A percentile compares a stretch with the other conserved stretches of the same genome.
phyloP scores from a whole-genome alignment of 2,329 filamentous ascomycete genomes.

The Apiospora aurea region DNA sequence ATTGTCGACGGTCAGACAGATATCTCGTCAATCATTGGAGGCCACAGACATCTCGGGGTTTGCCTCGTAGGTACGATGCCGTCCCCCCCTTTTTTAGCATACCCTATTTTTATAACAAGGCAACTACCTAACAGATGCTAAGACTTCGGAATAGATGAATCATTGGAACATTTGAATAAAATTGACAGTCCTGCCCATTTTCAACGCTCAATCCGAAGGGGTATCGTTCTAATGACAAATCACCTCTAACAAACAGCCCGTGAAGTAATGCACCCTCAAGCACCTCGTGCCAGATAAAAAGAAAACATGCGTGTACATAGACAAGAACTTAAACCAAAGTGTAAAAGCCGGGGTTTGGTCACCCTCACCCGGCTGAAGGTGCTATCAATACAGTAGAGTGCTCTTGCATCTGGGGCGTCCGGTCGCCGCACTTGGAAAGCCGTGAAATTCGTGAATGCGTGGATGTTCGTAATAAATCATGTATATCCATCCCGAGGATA shows the following conservation, averaged over 20 bases:
- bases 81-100: neutral
- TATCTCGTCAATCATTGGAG: neutral
- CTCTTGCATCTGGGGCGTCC: neutral
- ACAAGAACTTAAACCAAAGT: neutral
- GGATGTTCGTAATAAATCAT: neutral
- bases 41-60: neutral
- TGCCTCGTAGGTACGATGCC: neutral
- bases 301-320: neutral
- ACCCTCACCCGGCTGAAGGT: neutral
- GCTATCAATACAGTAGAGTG: neutral
- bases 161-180: neutral
- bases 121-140: neutral
- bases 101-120: neutral
- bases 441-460: neutral
- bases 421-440: neutral
- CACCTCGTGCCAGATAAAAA: neutral
- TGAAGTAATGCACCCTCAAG: neutral
- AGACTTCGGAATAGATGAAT: neutral
- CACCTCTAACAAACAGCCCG: neutral
- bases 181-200: too few relatives aligned
- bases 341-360: neutral
- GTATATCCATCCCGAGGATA: neutral
- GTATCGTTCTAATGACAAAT: neutral
- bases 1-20: neutral
- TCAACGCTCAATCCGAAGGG: constrained; percentile 2